Conservation (phyloP, 129 eudicot species). For the Tagetes erecta region DNA sequence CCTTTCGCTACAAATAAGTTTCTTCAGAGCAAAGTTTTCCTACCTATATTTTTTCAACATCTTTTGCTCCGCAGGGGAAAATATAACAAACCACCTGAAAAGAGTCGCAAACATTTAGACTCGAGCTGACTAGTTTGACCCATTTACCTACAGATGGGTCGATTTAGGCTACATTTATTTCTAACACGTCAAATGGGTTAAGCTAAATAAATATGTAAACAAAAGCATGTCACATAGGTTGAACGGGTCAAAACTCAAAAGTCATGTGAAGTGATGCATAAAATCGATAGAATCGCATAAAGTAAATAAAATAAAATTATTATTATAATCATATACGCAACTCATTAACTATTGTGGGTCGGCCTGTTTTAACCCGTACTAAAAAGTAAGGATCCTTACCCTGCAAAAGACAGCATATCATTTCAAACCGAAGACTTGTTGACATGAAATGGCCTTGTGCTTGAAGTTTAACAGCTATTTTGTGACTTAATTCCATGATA, state of each 20-base stretch:
- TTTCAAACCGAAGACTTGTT: conserved; percentile 94
- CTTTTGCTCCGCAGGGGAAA: conserved; percentile 71
- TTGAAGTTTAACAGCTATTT: conserved; percentile 69
- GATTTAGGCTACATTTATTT: too few species aligned
- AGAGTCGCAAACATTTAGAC: neutral
- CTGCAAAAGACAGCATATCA: conserved; percentile 98
- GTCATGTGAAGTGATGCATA: too few species aligned
- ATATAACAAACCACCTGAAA: conserved; percentile 92
- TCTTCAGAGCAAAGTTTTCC: conserved; percentile 78
- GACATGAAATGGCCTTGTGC: conserved; percentile 96
- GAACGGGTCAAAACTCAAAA: too few species aligned
- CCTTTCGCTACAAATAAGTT: conserved; percentile 67
- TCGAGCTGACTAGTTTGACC: neutral
- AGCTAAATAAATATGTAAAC: too few species aligned
- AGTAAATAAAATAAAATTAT: too few species aligned
- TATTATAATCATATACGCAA: too few species aligned
- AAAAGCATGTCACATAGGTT: too few species aligned
- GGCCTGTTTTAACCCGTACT: neutral
- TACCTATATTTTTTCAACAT: conserved; percentile 63
- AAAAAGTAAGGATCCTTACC: conserved; percentile 50
- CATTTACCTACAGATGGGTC: neutral
- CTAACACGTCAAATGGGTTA: too few species aligned
- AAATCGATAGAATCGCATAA: too few species aligned
- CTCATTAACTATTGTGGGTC: too few species aligned
- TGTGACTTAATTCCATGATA: conserved; percentile 78